Percentiles rank a stretch among this genome's conserved stretches.
Evolutionary conservation across 305 asterid species (phyloP).

Genomic region (Fraxinus sp.): DNA sequence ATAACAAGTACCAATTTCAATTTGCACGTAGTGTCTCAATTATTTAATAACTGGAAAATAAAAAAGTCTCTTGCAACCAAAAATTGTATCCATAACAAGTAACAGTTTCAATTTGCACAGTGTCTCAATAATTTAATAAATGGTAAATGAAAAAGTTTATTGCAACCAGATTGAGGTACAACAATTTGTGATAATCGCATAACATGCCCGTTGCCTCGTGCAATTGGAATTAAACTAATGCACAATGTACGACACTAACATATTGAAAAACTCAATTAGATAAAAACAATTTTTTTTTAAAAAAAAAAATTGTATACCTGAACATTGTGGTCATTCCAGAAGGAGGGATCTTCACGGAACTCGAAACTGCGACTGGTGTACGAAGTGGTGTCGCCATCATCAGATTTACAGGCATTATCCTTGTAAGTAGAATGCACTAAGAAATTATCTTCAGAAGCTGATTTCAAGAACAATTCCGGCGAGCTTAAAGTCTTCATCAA

Average conservation of each 20-base stretch:
- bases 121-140: background rate
- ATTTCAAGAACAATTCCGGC: constrained; percentile 54
- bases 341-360: constrained; percentile 68
- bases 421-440: constrained; percentile 26
- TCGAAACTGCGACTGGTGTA: constrained; percentile 50
- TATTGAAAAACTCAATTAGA: background rate
- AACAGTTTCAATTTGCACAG: background rate
- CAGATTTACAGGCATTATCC: constrained; percentile 34
- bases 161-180: background rate
- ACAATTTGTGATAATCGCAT: background rate
- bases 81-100: background rate
- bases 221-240: background rate
- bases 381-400: constrained; percentile 32
- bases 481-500: constrained; percentile 61
- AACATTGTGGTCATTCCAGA: constrained; percentile 89
- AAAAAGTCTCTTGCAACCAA: background rate
- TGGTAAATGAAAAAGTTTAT: background rate
- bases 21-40: background rate
- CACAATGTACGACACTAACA: background rate
- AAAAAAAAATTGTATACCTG: constrained; percentile 46
- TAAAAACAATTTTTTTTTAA: background rate
- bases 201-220: background rate
- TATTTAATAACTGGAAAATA: background rate
- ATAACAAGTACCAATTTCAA: background rate
- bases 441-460: constrained; percentile 44